Conservation (phyloP, 192 early-diverging fungal species). For the Coemansia sp. region DNA sequence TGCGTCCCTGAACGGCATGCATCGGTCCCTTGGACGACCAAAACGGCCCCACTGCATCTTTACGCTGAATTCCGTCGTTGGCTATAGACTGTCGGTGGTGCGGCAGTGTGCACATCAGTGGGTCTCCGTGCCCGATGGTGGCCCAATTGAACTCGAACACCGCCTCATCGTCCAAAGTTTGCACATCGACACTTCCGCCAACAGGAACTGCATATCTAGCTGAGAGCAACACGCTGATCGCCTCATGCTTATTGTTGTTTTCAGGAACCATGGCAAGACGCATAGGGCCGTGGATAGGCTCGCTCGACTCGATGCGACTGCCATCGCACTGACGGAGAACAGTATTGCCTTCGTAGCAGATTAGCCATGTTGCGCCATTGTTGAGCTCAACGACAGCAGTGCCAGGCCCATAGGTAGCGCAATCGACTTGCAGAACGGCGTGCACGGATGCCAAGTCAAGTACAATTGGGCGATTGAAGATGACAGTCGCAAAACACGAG, state of each 20-base stretch:
- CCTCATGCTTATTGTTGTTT: background rate
- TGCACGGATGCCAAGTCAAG: constrained; percentile 34
- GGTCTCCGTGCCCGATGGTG: constrained; percentile 8
- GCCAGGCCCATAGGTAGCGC: constrained; percentile 2
- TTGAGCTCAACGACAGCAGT: constrained; percentile 38
- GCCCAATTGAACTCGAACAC: constrained; percentile 22
- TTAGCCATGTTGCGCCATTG: constrained; percentile 40
- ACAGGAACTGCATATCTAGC: constrained; percentile 26
- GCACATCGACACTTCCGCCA: constrained; percentile 31
- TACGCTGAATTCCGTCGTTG: constrained; percentile 2
- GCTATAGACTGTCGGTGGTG: constrained; percentile 41
- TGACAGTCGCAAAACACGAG: constrained; percentile 37
- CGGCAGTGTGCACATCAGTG: constrained; percentile 38
- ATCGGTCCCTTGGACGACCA: constrained; percentile 52
- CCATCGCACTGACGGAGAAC: constrained; percentile 16
- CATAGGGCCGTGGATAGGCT: constrained; percentile 25
- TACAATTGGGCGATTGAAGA: constrained; percentile 13
- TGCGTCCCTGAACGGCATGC: constrained; percentile 28
- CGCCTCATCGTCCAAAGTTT: constrained; percentile 5
- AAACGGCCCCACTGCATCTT: constrained; percentile 20
- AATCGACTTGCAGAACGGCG: constrained; percentile 28
- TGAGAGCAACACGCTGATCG: constrained; percentile 18
- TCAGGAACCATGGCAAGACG: constrained; percentile 38
- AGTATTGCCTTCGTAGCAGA: constrained; percentile 21
- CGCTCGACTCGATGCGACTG: constrained; percentile 12